Conservation (phyloP, 306 rosid genomes). For the Medicago arabica region DNA sequence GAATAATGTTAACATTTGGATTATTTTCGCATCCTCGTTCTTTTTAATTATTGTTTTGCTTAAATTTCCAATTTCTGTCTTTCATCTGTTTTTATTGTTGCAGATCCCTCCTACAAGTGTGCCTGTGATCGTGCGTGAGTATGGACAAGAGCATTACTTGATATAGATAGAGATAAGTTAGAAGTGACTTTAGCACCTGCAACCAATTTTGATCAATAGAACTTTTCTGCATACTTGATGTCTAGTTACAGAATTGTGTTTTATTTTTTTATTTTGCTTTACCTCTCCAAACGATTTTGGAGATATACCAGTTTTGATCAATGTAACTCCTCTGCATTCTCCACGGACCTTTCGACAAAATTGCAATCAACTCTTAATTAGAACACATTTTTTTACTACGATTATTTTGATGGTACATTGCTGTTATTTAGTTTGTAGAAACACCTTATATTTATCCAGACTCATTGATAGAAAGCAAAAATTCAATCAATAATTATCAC, state of each 20-base stretch:
- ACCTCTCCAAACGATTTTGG: conserved; percentile 6
- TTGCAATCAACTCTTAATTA: neutral
- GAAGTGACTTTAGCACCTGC: neutral
- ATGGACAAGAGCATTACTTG: conserved; percentile 62
- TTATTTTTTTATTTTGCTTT: neutral
- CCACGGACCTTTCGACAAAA: neutral
- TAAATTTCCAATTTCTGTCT: neutral
- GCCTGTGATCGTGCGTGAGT: conserved; percentile 86
- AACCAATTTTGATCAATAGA: conserved; percentile 12
- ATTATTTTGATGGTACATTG: neutral
- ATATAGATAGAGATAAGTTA: conserved; percentile 46
- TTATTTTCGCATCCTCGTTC: neutral
- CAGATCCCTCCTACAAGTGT: conserved; percentile 92
- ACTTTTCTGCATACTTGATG: conserved; percentile 12
- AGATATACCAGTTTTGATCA: neutral
- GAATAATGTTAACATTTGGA: neutral
- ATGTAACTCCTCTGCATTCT: too few relatives aligned
- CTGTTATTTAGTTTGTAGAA: conserved; percentile 5
- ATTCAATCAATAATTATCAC: neutral
- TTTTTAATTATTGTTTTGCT: neutral
- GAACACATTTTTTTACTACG: neutral
- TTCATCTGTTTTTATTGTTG: conserved; percentile 26
- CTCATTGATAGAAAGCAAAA: neutral
- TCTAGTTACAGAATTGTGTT: neutral
- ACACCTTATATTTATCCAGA: neutral